Base-by-base conservation (phyloP, 345 rosid species). In the Populus nigra region DNA sequence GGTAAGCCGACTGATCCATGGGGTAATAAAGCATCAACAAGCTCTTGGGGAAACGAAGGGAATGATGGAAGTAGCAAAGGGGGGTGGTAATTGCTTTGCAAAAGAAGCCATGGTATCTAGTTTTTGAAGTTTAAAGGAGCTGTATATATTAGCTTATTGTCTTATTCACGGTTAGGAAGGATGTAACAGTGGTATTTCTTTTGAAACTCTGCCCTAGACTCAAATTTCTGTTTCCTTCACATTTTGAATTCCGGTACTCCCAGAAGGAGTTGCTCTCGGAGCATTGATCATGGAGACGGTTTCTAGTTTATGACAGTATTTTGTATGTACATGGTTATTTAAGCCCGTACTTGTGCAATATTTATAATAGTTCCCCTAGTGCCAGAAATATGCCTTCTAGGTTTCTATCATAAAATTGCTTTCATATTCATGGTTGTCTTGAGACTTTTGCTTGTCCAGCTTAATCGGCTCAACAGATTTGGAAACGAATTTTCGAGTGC, bases 11-110 rank as follows among this genome's bases (percentile, higher is more conserved):
- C 36, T 15, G 62, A 68, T 75, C 31, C 83, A 15, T 80, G 85
- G 85, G 82, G 80, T 57, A 83, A 80, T 49, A 83, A 80, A 71
- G 39, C 79, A 69, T 45, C 84, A 55, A 49, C 73, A 76, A 78
- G 86, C 68, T 71, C 83, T 41, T 78, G 88, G 84, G 84, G 78
- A 65, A 67, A 68, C 73, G 79, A 80, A 62, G 84, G 82, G 38
- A 74, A 76, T 5, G 79, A 25, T 61, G 85, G 83, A 68, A 50
- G 81, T 43, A 65, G 73, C 77, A 78, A 80, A 66, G 86, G 88
- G 62, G 86, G 86, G 71, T 83, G 85, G 87, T 82, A 77, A 73
- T 55, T 16, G 71, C 29, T 25, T 3, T 22, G 45, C 53, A 38
- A 25, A 43, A 59, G 16, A 47, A 61, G 47, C 35, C 23, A 18